Conservation (phyloP, 2,329 filamentous ascomycete species). For the Aspergillus calidoustus region DNA sequence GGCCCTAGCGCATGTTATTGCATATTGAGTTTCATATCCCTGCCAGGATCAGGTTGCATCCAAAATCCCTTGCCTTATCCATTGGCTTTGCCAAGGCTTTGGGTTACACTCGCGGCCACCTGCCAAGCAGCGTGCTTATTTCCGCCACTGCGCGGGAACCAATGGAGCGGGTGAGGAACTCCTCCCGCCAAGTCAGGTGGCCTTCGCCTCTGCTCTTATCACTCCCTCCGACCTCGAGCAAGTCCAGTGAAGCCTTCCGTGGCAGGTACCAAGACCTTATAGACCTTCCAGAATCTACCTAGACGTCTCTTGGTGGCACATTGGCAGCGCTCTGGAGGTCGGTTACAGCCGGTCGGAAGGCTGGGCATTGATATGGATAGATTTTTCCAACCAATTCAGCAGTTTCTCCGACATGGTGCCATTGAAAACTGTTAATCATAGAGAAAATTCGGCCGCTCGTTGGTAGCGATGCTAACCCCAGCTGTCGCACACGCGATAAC, state of each 20-base stretch:
- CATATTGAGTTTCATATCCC: neutral
- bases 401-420: slow-evolving; percentile 11
- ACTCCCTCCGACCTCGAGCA: neutral
- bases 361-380: slow-evolving; percentile 10
- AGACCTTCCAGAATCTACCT: slow-evolving; percentile 14
- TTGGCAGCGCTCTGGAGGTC: slow-evolving; percentile 4
- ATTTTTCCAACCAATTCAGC: slow-evolving; percentile 4
- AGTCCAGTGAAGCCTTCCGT: neutral
- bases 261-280: slow-evolving; percentile 5
- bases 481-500: slow-evolving; percentile 6
- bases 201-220: neutral
- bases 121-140: slow-evolving; percentile 7
- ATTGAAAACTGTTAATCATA: slow-evolving; percentile 1
- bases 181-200: neutral
- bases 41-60: neutral
- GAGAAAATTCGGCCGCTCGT: neutral
- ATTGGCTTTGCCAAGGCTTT: slow-evolving; percentile 5
- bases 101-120: slow-evolving; percentile 8
- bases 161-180: neutral
- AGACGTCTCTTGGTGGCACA: neutral
- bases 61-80: neutral
- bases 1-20: neutral
- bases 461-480: neutral
- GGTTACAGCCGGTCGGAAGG: slow-evolving; percentile 8
- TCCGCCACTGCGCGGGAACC: slow-evolving; percentile 3